Base-by-base conservation (phyloP, 2,329 filamentous ascomycete genomes). In the Neonectria neomacrospora region DNA sequence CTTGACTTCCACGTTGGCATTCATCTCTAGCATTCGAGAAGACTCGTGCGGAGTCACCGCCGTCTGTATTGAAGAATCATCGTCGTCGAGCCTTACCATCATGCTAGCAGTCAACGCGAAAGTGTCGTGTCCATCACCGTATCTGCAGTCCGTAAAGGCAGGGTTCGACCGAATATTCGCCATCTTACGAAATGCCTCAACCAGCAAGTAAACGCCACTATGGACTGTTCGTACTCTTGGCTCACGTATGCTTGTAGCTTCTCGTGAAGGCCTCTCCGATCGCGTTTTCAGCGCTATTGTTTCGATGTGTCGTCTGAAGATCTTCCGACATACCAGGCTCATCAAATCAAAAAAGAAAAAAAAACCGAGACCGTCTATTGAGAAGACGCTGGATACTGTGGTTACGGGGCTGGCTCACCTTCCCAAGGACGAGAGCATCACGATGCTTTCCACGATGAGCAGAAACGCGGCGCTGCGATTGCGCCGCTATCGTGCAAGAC, bases 51-150 rank as follows among this genome's bases (percentile, higher is more conserved):
- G 56, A 1, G 28, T 70, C 18, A 66, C 68, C 8, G 71, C 71
- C 14, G 71, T 69, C 6, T 70, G 68, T 39, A 55, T 69, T 3
- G 48, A 69, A 5, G 65, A 73, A 23, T 51, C 9, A 5, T 11
- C 28, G 6, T 11, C 28, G 6, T 6, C 42, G 16, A 20, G 54
- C 2, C 20, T 73, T 2, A 8, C 22, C 9, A 42, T 71, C n/a
- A 55, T 72, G 45, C 56, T 73, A 20, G 68, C 71, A 5, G 66
- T 54, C 37, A 73, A 73, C 50, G 63, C 67, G 5, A 58, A 41
- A 28, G 18, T 10, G 8, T 16, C 18, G 7, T n/a, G 18, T 7
- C 41, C 48, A 10, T 62, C 69, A 3, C 16, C 22, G 2, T 68
- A 71, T 60, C 50, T 71, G 18, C n/a, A 45, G 12, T 37, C 44